These are phyloP conservation scores for Bothriochloa decipiens DNA, from an alignment of 176 grass and related monocot species.

Conservation along the genomic window DNA sequence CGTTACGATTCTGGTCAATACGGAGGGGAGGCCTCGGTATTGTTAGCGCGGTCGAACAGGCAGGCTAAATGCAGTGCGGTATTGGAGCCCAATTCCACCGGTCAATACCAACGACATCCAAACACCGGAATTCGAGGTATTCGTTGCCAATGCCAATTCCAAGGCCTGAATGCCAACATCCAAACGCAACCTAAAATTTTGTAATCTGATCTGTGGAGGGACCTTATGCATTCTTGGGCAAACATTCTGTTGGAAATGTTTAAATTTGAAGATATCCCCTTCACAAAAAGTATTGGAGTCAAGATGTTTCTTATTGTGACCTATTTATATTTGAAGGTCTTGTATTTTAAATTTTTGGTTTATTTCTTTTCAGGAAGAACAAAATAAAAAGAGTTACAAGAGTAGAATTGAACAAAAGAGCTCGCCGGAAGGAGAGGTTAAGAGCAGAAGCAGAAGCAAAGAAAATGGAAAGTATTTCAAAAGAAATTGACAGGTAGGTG, in stretches of 20 bases:
- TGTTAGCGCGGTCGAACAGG: too few relatives aligned
- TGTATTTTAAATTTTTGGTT: constrained; percentile 9
- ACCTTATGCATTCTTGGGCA: neutral
- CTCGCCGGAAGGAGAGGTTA: constrained; percentile 78
- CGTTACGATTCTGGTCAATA: too few relatives aligned
- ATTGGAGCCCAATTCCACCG: too few relatives aligned
- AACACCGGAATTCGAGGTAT: too few relatives aligned
- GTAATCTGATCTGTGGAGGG: neutral
- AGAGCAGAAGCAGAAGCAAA: constrained; percentile 67
- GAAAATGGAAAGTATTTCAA: constrained; percentile 65
- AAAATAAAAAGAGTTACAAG: constrained; percentile 88
- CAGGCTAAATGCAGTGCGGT: too few relatives aligned
- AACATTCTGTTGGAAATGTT: neutral
- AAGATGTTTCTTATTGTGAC: neutral
- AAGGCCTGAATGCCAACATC: too few relatives aligned
- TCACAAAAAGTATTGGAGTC: constrained; percentile 9
- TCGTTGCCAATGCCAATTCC: too few relatives aligned
- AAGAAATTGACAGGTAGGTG: constrained; percentile 88
- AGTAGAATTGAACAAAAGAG: constrained; percentile 81
- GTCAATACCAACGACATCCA: too few relatives aligned
- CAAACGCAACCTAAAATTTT: neutral
- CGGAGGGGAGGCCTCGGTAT: too few relatives aligned
- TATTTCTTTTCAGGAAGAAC: constrained; percentile 57
- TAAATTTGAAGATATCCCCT: constrained; percentile 6
- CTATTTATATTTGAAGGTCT: constrained; percentile 28